Percentiles rank a stretch among this genome's conserved stretches.
phyloP scores from a whole-genome alignment of 179 eudicot genomes.

The Carnegiea gigantea region DNA sequence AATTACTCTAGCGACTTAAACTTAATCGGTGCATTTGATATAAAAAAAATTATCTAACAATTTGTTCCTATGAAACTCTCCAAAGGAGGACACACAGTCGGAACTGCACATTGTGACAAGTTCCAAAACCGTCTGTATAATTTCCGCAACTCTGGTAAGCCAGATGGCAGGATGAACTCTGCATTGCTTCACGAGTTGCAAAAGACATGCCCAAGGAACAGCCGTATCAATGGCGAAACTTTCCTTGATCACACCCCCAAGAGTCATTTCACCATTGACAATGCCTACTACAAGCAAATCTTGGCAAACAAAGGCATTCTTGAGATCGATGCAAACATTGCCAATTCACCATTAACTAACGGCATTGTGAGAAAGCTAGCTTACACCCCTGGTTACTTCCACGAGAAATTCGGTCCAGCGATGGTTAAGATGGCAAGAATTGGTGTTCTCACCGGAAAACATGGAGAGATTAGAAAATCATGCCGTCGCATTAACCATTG shows the following conservation, averaged over 20 bases:
- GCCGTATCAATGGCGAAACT: background rate
- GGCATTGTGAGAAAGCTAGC: conserved; percentile 19
- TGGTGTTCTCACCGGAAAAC: conserved; percentile 8
- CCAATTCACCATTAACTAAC: conserved; percentile 16
- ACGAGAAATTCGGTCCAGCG: conserved; percentile 18
- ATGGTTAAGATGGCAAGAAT: conserved; percentile 22
- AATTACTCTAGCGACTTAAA: background rate
- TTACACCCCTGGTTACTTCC: background rate
- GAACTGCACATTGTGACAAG: conserved; percentile 36
- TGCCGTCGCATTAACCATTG: conserved; percentile 8
- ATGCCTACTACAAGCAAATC: conserved; percentile 22
- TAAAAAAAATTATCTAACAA: background rate
- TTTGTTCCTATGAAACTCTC: background rate
- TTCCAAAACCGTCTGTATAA: conserved; percentile 35
- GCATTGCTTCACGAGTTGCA: conserved; percentile 18
- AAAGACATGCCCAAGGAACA: conserved; percentile 25
- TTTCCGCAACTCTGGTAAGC: conserved; percentile 24
- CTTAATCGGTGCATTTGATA: background rate
- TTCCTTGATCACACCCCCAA: conserved; percentile 35
- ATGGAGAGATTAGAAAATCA: conserved; percentile 16
- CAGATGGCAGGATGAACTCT: conserved; percentile 31
- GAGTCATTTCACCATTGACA: conserved; percentile 23
- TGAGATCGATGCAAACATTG: conserved; percentile 23
- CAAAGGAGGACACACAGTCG: conserved; percentile 43
- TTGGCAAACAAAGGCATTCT: conserved; percentile 23